Evolutionary conservation across 495 filamentous ascomycete genomes (phyloP).

Genomic region (Gamarada debralockiae): DNA sequence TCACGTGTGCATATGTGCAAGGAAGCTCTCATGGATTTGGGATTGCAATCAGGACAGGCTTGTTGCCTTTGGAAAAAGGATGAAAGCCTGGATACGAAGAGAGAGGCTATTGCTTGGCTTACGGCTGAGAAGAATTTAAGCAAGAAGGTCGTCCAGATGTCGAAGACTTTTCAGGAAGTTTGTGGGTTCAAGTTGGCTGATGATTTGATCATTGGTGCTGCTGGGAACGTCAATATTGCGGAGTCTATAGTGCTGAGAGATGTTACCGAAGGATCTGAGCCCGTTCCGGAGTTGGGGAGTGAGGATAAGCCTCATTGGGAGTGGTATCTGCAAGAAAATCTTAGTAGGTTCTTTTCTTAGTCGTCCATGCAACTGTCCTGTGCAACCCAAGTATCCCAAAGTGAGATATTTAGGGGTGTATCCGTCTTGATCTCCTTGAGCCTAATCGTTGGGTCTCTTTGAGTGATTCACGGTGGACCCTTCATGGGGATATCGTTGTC

Average conservation of each 20-base stretch:
- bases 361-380: neutral
- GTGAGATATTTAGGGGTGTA: too few relatives aligned
- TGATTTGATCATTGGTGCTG: slow-evolving; percentile 48
- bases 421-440: too few relatives aligned
- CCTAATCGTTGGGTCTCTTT: too few relatives aligned
- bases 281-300: slow-evolving; percentile 17
- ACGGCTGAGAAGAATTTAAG: slow-evolving; percentile 56
- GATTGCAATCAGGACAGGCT: slow-evolving; percentile 55
- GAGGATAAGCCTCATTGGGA: slow-evolving; percentile 57
- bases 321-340: slow-evolving; percentile 55
- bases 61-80: slow-evolving; percentile 47
- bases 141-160: slow-evolving; percentile 60
- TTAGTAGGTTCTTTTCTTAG: slow-evolving; percentile 36
- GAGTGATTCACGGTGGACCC: too few relatives aligned
- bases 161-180: slow-evolving; percentile 58
- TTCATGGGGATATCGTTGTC: too few relatives aligned
- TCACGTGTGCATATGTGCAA: slow-evolving; percentile 67
- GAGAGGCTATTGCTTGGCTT: slow-evolving; percentile 62
- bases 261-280: slow-evolving; percentile 28
- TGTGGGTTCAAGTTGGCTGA: slow-evolving; percentile 64
- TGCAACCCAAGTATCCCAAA: neutral
- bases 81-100: slow-evolving; percentile 26
- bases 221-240: slow-evolving; percentile 33
- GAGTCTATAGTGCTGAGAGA: slow-evolving; percentile 47
- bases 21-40: slow-evolving; percentile 55